Conservation (phyloP, 2,329 filamentous ascomycete species). For the Lecanoromycetidae sp. region DNA sequence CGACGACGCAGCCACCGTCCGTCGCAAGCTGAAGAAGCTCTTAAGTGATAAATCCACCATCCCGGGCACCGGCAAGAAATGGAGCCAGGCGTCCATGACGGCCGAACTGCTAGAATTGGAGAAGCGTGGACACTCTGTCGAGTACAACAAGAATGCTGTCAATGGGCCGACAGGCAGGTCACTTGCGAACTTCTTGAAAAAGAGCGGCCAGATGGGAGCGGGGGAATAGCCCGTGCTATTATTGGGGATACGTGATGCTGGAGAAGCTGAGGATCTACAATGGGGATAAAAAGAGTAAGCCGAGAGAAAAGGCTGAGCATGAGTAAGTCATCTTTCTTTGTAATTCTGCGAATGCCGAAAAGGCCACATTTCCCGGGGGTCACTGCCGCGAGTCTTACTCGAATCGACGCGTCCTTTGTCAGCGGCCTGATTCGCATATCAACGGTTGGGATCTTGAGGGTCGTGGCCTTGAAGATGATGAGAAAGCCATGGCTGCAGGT, state of each 20-base stretch:
- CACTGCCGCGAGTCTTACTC: neutral
- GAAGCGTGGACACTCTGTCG: neutral
- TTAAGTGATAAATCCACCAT: slow-evolving; percentile 11
- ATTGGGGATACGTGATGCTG: slow-evolving; percentile 14
- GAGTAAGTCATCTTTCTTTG: slow-evolving; percentile 7
- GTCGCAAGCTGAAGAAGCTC: slow-evolving; percentile 15
- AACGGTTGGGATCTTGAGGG: too few relatives aligned
- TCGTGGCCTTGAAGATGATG: too few relatives aligned
- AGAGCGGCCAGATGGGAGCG: slow-evolving; percentile 12
- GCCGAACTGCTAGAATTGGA: slow-evolving; percentile 14
- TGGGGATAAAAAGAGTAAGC: slow-evolving; percentile 16
- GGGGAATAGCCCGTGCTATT: slow-evolving; percentile 13
- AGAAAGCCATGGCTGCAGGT: too few relatives aligned
- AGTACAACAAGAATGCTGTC: slow-evolving; percentile 5
- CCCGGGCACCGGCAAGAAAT: slow-evolving; percentile 11
- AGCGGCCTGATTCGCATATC: too few relatives aligned
- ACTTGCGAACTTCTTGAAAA: slow-evolving; percentile 9
- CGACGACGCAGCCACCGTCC: slow-evolving; percentile 15
- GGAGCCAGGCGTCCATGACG: slow-evolving; percentile 11
- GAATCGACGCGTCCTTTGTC: neutral
- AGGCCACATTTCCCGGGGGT: too few relatives aligned
- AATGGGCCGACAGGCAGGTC: slow-evolving; percentile 1
- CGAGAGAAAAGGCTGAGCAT: slow-evolving; percentile 14
- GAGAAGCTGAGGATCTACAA: slow-evolving; percentile 14
- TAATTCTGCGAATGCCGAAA: too few relatives aligned